Conservation (phyloP, 306 rosid species). For the Prosopis cineraria region DNA sequence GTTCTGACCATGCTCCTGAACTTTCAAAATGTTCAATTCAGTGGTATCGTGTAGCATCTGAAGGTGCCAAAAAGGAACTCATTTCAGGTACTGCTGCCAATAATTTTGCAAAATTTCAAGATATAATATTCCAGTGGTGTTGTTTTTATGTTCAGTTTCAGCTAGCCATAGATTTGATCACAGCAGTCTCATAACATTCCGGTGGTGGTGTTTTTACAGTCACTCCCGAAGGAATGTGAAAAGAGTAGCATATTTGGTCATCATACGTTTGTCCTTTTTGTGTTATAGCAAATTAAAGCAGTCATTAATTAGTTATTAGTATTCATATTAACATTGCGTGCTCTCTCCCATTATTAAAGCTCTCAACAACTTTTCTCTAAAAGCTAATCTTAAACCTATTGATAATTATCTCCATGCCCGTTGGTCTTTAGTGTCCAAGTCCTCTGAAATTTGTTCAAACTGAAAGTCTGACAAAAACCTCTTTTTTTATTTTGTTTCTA, state of each 20-base stretch:
- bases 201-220: not conserved
- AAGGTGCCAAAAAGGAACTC: conserved; percentile 81
- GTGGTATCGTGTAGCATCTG: conserved; percentile 76
- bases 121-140: not conserved
- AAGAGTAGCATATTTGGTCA: not conserved
- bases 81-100: conserved; percentile 67
- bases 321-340: not conserved
- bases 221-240: not conserved
- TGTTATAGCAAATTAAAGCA: not conserved
- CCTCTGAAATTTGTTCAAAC: not conserved
- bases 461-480: not conserved
- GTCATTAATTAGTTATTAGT: not conserved
- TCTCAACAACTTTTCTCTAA: not conserved
- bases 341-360: not conserved
- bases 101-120: not conserved
- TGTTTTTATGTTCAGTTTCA: not conserved
- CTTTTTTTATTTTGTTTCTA: not conserved
- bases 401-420: not conserved
- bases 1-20: conserved; percentile 64
- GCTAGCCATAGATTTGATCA: no score
- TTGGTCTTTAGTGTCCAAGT: not conserved
- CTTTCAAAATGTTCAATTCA: conserved; percentile 75
- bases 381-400: not conserved
- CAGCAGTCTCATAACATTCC: not conserved
- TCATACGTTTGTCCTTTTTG: not conserved